These are phyloP conservation scores for Extremus antarcticus DNA, from an alignment of 495 filamentous ascomycete species.

Conservation along the genomic window DNA sequence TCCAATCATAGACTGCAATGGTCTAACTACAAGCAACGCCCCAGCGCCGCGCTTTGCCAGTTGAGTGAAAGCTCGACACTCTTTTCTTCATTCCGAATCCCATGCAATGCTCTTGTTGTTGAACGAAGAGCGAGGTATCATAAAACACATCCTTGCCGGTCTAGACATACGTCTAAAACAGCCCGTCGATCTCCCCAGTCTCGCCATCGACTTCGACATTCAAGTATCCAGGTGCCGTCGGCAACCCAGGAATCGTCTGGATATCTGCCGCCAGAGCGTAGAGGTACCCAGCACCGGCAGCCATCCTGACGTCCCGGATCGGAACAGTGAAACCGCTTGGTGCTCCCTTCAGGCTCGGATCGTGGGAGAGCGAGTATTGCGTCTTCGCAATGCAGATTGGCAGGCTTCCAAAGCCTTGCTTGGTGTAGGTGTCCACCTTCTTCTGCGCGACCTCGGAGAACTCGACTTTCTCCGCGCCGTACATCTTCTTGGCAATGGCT, in stretches of 20 bases:
- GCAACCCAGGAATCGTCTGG: conserved; percentile 92
- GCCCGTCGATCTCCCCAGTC: conserved; percentile 89
- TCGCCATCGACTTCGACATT: conserved; percentile 91
- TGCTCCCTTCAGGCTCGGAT: conserved; percentile 89
- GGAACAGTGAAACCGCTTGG: conserved; percentile 92
- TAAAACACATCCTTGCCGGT: no score
- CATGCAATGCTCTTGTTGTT: neutral
- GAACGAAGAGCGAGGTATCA: neutral
- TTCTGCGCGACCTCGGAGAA: conserved; percentile 89
- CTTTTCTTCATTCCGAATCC: neutral
- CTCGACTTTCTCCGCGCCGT: conserved; percentile 81
- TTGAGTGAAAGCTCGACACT: neutral
- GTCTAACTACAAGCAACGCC: neutral
- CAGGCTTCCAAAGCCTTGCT: conserved; percentile 82
- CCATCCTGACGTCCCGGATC: conserved; percentile 86
- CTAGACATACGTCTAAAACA: conserved; percentile 71
- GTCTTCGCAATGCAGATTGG: conserved; percentile 98
- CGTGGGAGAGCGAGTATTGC: conserved; percentile 92
- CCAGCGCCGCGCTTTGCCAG: neutral
- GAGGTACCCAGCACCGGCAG: conserved; percentile 86
- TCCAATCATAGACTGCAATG: neutral
- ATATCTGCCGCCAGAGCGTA: conserved; percentile 96
- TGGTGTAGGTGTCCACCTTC: conserved; percentile 89
- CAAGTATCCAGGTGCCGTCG: conserved; percentile 89
- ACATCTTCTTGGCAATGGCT: conserved; percentile 83